phyloP scores from a whole-genome alignment of 2,329 filamentous ascomycete species.

The Periconia sp. region DNA sequence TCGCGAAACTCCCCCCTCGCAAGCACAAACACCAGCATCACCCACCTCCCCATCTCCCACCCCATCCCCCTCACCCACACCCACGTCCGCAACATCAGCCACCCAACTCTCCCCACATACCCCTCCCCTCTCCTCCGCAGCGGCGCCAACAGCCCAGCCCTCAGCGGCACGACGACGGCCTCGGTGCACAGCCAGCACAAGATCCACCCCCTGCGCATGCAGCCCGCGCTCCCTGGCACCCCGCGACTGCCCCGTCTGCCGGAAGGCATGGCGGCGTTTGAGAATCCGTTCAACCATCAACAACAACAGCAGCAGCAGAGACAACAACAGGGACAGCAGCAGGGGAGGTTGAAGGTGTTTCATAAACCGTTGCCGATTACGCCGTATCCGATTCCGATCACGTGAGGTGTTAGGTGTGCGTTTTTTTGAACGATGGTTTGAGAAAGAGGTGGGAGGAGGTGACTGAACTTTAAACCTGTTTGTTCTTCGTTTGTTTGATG shows the following conservation, averaged over 20 bases:
- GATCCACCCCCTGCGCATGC: slow-evolving; percentile 21
- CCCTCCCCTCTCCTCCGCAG: background rate
- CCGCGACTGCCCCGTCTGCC: slow-evolving; percentile 17
- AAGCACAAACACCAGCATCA: background rate
- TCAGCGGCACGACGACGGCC: background rate
- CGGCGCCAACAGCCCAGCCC: background rate
- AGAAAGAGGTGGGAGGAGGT: too few relatives aligned
- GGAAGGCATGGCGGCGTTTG: slow-evolving; percentile 11
- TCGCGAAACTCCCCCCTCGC: too few relatives aligned
- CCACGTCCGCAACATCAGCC: slow-evolving; percentile 3
- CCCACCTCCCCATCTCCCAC: background rate
- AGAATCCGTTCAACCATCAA: slow-evolving; percentile 1
- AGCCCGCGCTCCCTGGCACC: slow-evolving; percentile 17
- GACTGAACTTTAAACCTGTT: too few relatives aligned
- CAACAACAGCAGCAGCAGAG: too few relatives aligned
- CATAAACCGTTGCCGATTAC: slow-evolving; percentile 35
- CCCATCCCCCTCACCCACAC: background rate
- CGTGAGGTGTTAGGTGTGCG: background rate
- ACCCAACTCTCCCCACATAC: background rate
- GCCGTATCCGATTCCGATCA: slow-evolving; percentile 25
- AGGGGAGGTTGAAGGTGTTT: slow-evolving; percentile 11
- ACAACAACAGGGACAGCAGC: too few relatives aligned
- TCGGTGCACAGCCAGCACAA: slow-evolving; percentile 10
- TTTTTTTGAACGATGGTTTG: too few relatives aligned
- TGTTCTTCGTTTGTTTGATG: too few relatives aligned